Evolutionary conservation across 768 basidiomycete genomes (phyloP), one percentile per base, ranked within the genome.

Genomic region (Tricholoma saponaceum): DNA sequence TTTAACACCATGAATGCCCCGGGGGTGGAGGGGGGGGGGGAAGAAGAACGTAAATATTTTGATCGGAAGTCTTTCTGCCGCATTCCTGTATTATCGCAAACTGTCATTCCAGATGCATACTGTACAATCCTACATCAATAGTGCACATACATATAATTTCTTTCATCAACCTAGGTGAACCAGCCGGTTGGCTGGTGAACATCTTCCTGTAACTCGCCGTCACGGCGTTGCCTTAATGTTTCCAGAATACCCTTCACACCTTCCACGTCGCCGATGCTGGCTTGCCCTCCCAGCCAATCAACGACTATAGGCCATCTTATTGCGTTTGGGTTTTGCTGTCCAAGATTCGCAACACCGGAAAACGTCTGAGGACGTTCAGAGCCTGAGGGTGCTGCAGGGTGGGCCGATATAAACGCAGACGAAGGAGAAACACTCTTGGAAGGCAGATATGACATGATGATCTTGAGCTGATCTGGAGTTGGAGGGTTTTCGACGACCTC

Each of bases 271-370:
- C 90, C 90, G 0, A 90, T 71, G 18, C 79, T 79, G 9, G 83
- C 87, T 41, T 77, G 77, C 1, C 90, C 90, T 22, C 76, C 79
- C 14, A 75, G 71, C 90, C 90, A 92, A 62, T 92, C 84, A 1
- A 92, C 90, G 0, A 92, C 87, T 47, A 92, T 79, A 0, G 90
- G 90, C 89, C 88, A 92, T 61, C 84, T 89, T 62, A 90, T 69
- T 14, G 81, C 83, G 13, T 75, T 76, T 0, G 84, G 86, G 56
- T 84, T 84, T 68, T 76, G 74, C 44, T 72, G 62, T 0, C 76
- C 87, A 9, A 89, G 75, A 26, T 77, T 70, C 2, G 72, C 72
- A 8, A 91, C 72, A 7, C 70, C 79, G 5, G 77, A 69, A 0
- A 80, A 62, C 25, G 70, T 79, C 25, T 69, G 66, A 0, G 76